These are phyloP conservation scores for Emmonsiellopsis sp. DNA, from an alignment of 2,329 filamentous ascomycete genomes.

Conservation along the genomic window DNA sequence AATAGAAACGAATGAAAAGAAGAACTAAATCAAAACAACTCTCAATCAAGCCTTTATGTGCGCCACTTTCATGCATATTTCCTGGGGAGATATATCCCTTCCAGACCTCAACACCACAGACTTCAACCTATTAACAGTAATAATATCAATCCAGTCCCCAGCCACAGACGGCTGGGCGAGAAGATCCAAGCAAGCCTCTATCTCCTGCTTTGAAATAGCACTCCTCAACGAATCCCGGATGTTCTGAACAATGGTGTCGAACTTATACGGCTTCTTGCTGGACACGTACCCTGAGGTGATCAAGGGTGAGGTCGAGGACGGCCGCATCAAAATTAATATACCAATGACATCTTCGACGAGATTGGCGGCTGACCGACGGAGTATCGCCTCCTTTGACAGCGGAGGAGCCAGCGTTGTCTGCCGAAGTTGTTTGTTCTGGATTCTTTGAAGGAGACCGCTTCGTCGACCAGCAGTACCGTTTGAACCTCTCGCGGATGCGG, in stretches of 20 bases:
- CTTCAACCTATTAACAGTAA: slow-evolving; percentile 36
- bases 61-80: slow-evolving; percentile 25
- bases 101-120: slow-evolving; percentile 40
- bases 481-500: slow-evolving; percentile 15
- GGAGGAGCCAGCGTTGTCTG: slow-evolving; percentile 38
- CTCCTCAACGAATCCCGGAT: slow-evolving; percentile 56
- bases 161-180: slow-evolving; percentile 40
- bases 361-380: slow-evolving; percentile 56
- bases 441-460: slow-evolving; percentile 64
- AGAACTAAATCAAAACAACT: slow-evolving; percentile 2
- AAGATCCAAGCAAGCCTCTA: slow-evolving; percentile 39
- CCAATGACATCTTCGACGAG: slow-evolving; percentile 60
- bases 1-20: neutral
- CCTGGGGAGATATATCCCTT: slow-evolving; percentile 25
- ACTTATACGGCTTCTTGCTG: slow-evolving; percentile 54
- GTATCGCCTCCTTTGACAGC: slow-evolving; percentile 47
- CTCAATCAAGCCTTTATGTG: slow-evolving; percentile 4
- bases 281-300: slow-evolving; percentile 26
- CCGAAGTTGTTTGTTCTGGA: slow-evolving; percentile 57
- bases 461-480: slow-evolving; percentile 25
- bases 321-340: slow-evolving; percentile 55
- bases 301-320: slow-evolving; percentile 23
- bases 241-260: slow-evolving; percentile 54
- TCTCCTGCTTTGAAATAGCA: slow-evolving; percentile 42
- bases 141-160: slow-evolving; percentile 41